Percentiles rank a stretch among this genome's conserved stretches.
phyloP scores from a whole-genome alignment of 805 yeast species.

The Ogataea parapolymorpha region DNA sequence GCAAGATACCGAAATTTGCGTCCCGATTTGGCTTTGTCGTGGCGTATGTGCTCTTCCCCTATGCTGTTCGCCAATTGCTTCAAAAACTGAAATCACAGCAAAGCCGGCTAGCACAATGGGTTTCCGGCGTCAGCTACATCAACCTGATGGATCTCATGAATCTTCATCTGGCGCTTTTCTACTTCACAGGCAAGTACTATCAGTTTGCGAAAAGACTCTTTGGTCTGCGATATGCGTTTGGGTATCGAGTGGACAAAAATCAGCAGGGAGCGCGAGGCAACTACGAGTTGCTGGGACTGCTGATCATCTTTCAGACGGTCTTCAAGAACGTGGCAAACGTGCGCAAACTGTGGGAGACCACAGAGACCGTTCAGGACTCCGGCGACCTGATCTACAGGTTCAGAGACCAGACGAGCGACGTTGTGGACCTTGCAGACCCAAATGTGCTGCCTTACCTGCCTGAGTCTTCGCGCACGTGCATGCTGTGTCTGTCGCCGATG shows the following conservation, averaged over 20 bases:
- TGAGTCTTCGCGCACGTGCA: constrained; percentile 67
- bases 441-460: constrained; percentile 63
- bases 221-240: constrained; percentile 77
- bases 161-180: constrained; percentile 76
- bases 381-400: constrained; percentile 19
- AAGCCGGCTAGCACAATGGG: constrained; percentile 8
- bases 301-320: constrained; percentile 51
- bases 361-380: constrained; percentile 1
- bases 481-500: constrained; percentile 81
- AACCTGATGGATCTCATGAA: constrained; percentile 54
- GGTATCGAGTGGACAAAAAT: constrained; percentile 51
- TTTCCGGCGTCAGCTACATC: constrained; percentile 38
- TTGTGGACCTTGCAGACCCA: constrained; percentile 57
- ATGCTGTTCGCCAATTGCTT: constrained; percentile 35
- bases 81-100: constrained; percentile 15
- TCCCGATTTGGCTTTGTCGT: constrained; percentile 57
- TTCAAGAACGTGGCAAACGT: constrained; percentile 41
- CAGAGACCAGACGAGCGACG: constrained; percentile 15
- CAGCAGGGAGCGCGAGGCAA: constrained; percentile 46
- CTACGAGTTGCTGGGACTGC: constrained; percentile 71
- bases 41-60: constrained; percentile 64
- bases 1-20: constrained; percentile 39
- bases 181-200: constrained; percentile 79
- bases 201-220: constrained; percentile 70
- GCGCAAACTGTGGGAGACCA: constrained; percentile 12